Evolutionary conservation across 768 basidiomycete species (phyloP).

Genomic region (Podaxis mareebaensis): DNA sequence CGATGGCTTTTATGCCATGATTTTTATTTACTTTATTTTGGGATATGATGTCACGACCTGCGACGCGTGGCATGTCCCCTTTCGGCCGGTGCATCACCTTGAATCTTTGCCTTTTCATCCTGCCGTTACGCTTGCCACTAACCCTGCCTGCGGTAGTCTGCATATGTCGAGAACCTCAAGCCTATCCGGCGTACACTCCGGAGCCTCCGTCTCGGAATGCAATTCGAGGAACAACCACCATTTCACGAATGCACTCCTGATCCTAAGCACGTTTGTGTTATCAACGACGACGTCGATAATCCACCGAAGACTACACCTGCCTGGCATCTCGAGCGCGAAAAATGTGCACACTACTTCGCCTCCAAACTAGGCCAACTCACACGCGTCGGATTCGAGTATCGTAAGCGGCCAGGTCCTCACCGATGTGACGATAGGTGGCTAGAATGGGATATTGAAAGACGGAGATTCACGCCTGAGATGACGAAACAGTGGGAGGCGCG

Average conservation of each 20-base stretch:
- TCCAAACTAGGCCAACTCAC: constrained; percentile 29
- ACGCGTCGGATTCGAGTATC: constrained; percentile 41
- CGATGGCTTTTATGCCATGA: not conserved
- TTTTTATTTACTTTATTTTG: not conserved
- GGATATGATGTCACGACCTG: not conserved
- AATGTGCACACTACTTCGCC: constrained; percentile 38
- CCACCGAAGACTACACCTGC: not conserved
- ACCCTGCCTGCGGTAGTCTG: constrained; percentile 13
- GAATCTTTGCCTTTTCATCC: not conserved
- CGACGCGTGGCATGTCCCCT: not conserved
- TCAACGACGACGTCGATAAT: constrained; percentile 11
- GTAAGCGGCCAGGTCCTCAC: constrained; percentile 38
- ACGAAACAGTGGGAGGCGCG: constrained; percentile 24
- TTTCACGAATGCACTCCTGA: not conserved
- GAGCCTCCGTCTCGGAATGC: constrained; percentile 11
- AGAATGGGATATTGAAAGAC: constrained; percentile 36
- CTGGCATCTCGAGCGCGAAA: constrained; percentile 30
- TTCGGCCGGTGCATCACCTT: not conserved
- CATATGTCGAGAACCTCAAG: constrained; percentile 12
- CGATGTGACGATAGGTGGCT: constrained; percentile 44
- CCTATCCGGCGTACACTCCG: constrained; percentile 12
- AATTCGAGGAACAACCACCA: constrained; percentile 13
- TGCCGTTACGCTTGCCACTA: not conserved
- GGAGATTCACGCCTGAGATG: constrained; percentile 20
- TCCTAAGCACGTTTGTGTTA: not conserved